Base-by-base conservation (phyloP, 169 alveolate genomes). In the Eimeria praecox region DNA sequence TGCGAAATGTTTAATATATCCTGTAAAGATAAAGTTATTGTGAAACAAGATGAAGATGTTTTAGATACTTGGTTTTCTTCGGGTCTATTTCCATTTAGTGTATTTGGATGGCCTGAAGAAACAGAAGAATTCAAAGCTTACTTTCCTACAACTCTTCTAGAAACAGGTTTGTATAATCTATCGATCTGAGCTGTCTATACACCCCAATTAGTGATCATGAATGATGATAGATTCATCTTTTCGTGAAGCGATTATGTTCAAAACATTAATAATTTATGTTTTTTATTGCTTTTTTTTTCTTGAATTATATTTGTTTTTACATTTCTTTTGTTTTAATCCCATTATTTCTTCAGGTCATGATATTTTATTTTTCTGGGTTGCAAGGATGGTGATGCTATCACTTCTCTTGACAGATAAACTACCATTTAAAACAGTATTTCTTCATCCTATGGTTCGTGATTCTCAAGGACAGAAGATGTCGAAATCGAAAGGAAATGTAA, bases 61-160 rank as follows among this genome's bases (percentile, higher is more conserved):
- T 97, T 99, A 75, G 99, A 99, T 97, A 99, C 99, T 24, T 99
- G 99, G 99, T 99, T 99, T 96, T 99, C 99, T 40, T 98, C 99
- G 24, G 99, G 99, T 16, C 97, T 99, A 38, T 99, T 99, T 97
- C 99, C 99, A 40, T 98, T 99, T 97, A 98, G 99, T 40, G 97
- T 99, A 6, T 97, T 99, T 94, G 99, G 99, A 54, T 99, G 99
- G 99, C 99, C 99, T 35, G 98, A 99, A 95, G 96, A 94, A 73
- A 95, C 97, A 38, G 98, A 97, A 49, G 99, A 99, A 95, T 96
- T 99, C 62, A 97, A 98, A 95, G 98, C 99, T 8, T 99, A 98
- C 98, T 99, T 98, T 98, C 99, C 99, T 35, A 99, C 99, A 49
- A 98, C 99, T 42, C 97, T 99, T 66, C 97, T 99, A 38, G 99